phyloP scores from a whole-genome alignment of 306 rosid species.

The Citrullus colocynthis region DNA sequence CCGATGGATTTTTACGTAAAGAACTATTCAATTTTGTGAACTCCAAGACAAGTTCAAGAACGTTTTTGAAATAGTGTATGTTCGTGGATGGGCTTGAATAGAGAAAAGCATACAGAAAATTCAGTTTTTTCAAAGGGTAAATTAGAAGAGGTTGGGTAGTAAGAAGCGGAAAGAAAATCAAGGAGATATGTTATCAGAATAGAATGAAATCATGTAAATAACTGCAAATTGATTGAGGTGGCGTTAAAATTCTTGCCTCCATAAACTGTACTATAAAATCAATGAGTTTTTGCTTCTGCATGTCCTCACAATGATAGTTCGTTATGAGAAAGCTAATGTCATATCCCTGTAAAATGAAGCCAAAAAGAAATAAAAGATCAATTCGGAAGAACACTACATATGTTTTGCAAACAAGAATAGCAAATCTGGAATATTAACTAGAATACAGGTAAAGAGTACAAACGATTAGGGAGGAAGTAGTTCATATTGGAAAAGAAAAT shows the following conservation, averaged over 20 bases:
- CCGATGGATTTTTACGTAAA: neutral
- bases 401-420: neutral
- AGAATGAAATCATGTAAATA: neutral
- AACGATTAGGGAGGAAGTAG: neutral
- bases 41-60: neutral
- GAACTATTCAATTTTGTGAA: neutral
- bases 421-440: neutral
- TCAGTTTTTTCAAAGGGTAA: neutral
- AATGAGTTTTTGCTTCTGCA: conserved; percentile 94
- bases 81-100: neutral
- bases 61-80: neutral
- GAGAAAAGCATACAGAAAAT: neutral
- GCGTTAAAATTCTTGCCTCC: conserved; percentile 61
- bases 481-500: neutral
- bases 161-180: neutral
- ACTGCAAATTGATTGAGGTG: conserved; percentile 9
- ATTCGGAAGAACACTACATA: neutral
- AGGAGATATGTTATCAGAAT: too few relatives aligned
- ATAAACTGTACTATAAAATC: conserved; percentile 94
- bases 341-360: conserved; percentile 54
- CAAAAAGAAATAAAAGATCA: neutral
- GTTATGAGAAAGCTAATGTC: conserved; percentile 95
- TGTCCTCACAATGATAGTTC: conserved; percentile 88
- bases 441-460: too few relatives aligned
- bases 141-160: neutral